Base-by-base conservation (phyloP, 192 early-diverging fungal species). In the Coemansia sp. region DNA sequence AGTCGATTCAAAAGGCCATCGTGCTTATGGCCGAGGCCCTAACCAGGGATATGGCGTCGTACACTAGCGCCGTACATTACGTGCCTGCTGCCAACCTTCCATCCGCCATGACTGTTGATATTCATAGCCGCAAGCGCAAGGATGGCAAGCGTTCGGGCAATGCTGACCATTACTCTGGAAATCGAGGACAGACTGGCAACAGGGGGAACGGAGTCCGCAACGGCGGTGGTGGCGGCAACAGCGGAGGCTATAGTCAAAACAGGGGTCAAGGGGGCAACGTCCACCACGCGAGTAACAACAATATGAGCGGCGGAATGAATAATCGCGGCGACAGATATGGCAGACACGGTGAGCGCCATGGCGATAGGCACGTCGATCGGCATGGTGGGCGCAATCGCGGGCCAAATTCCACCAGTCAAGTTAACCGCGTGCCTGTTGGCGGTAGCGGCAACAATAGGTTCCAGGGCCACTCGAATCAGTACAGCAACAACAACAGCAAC, bases 101-200 rank as follows among this genome's bases (percentile, higher is more conserved):
- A 10, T 83, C 80, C 6, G 80, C 80, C 3, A 83, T 83, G 80
- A 77, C 76, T 16, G 72, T 83, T 2, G 76, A 83, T 38, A 83
- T 73, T 0, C 61, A 78, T 50, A 49, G 24, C 34, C 76, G 80
- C 59, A 78, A 75, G 64, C 71, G 76, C 63, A 74, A 70, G 61
- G 72, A 74, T 37, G 22, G 20, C 16, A 74, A 67, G 52, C 66
- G 71, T 3, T 55, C 49, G 35, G 71, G 80, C 18, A 53, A 71
- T n/a, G 50, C 12, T 59, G 68, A 75, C 40, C 20, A 55, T 18
- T 43, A 71, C 53, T 32, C 37, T 5, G 62, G 68, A 27, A 68
- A 69, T 40, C 61, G 55, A 41, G 30, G 49, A 41, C 63, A 69
- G 9, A 60, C 61, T 10, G 43, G 69, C 37, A 68, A 64, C 47